Conservation (phyloP, 2,329 filamentous ascomycete species). For the Xylaria sp. region DNA sequence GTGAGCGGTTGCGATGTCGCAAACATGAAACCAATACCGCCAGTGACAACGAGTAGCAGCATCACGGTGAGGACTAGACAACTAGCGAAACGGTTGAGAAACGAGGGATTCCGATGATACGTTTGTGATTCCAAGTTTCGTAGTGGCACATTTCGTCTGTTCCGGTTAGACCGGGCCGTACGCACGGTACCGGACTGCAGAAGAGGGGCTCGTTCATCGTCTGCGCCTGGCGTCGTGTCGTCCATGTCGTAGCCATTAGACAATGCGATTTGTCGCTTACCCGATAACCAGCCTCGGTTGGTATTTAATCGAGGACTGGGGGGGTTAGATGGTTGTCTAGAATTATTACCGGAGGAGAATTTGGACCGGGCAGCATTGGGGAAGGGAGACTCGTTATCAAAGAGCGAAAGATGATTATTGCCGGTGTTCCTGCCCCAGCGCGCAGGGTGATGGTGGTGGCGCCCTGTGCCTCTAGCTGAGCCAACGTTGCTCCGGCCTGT, state of each 20-base stretch:
- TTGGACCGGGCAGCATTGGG: constrained; percentile 73
- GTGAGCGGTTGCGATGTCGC: constrained; percentile 89
- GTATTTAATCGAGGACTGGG: constrained; percentile 70
- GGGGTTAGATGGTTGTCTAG: constrained; percentile 73
- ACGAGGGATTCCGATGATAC: constrained; percentile 70
- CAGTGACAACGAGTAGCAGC: constrained; percentile 83
- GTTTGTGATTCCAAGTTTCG: constrained; percentile 80
- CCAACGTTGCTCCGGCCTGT: constrained; percentile 70
- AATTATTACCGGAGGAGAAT: constrained; percentile 65
- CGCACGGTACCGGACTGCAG: constrained; percentile 68
- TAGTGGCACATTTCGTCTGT: constrained; percentile 64
- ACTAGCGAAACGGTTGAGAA: constrained; percentile 81
- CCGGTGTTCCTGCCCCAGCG: constrained; percentile 77
- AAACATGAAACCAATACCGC: constrained; percentile 88
- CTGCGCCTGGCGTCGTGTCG: constrained; percentile 78
- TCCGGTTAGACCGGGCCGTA: constrained; percentile 66
- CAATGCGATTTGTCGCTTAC: constrained; percentile 68
- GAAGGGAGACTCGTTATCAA: constrained; percentile 83
- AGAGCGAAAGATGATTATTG: constrained; percentile 76
- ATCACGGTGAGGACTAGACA: constrained; percentile 87
- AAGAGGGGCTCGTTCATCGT: constrained; percentile 89
- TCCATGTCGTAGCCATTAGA: constrained; percentile 81
- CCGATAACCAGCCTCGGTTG: constrained; percentile 45
- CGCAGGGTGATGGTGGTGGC: constrained; percentile 80
- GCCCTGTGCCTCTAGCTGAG: constrained; percentile 71